These are phyloP conservation scores for Agaricales sp. DNA, from an alignment of 1,284 basidiomycete species.

Conservation along the genomic window DNA sequence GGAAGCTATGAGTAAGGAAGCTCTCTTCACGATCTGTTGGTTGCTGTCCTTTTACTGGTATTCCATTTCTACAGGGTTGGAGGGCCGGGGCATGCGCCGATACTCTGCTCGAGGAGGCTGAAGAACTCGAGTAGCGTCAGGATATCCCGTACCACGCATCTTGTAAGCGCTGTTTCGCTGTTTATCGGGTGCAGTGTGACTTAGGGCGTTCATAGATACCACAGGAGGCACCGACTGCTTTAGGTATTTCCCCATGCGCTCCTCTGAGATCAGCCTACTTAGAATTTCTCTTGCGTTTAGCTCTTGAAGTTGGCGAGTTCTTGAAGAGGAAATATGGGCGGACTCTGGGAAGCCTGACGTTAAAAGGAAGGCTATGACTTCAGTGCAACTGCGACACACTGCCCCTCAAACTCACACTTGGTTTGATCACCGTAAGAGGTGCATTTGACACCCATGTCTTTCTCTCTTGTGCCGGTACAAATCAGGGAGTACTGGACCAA, in stretches of 20 bases:
- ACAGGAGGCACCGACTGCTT: conserved; percentile 32
- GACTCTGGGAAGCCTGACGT: too few relatives aligned
- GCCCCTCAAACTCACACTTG: too few relatives aligned
- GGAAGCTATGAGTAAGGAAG: conserved; percentile 24
- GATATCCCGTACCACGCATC: conserved; percentile 44
- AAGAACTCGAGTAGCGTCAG: conserved; percentile 47
- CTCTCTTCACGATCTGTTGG: background rate
- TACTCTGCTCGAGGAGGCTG: conserved; percentile 50
- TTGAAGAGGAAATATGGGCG: background rate
- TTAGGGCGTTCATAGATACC: too few relatives aligned
- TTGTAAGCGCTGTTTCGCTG: conserved; percentile 28
- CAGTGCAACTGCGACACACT: too few relatives aligned
- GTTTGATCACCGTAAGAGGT: too few relatives aligned
- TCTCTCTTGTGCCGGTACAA: too few relatives aligned
- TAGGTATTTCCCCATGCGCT: conserved; percentile 21
- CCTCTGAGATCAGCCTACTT: background rate
- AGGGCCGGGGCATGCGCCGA: conserved; percentile 24
- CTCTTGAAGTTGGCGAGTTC: background rate
- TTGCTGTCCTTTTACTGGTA: background rate
- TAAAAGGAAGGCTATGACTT: too few relatives aligned
- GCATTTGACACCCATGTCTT: too few relatives aligned
- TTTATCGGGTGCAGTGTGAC: background rate
- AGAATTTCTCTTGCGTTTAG: background rate
- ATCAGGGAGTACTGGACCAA: too few relatives aligned
- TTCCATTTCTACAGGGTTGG: conserved; percentile 24